Conservation (phyloP, 1,284 basidiomycete genomes). For the Fomes fomentarius region DNA sequence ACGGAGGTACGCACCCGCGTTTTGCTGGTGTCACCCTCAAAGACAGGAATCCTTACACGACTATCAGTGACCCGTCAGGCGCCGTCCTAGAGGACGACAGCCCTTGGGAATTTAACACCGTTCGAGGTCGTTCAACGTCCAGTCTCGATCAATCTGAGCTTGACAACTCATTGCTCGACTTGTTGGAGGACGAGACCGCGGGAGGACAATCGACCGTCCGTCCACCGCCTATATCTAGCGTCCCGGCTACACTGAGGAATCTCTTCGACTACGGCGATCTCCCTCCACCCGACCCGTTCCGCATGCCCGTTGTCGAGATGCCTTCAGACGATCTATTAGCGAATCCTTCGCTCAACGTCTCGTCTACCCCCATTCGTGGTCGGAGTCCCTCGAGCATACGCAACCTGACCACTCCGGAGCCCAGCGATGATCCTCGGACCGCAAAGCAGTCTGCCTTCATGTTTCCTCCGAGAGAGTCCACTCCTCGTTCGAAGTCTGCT, state of each 20-base stretch:
- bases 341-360: conserved; percentile 32
- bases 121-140: conserved; percentile 47
- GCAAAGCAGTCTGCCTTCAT: conserved; percentile 56
- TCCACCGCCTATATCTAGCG: conserved; percentile 43
- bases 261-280: conserved; percentile 63
- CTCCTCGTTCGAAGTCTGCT: conserved; percentile 36
- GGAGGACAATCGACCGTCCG: conserved; percentile 48
- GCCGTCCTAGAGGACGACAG: conserved; percentile 46
- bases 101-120: conserved; percentile 79
- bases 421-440: conserved; percentile 44
- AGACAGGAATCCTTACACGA: not conserved
- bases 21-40: not conserved
- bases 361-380: conserved; percentile 32
- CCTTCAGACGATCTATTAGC: conserved; percentile 21
- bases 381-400: conserved; percentile 27
- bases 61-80: conserved; percentile 14
- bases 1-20: conserved; percentile 37
- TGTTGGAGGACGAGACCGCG: conserved; percentile 17
- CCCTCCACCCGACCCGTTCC: conserved; percentile 45
- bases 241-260: conserved; percentile 72
- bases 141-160: conserved; percentile 21
- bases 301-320: conserved; percentile 38
- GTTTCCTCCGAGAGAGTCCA: conserved; percentile 49
- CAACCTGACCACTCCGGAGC: conserved; percentile 20
- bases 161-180: conserved; percentile 16